Evolutionary conservation across 83 land plant genomes (phyloP).

Genomic region (Picea mariana): DNA sequence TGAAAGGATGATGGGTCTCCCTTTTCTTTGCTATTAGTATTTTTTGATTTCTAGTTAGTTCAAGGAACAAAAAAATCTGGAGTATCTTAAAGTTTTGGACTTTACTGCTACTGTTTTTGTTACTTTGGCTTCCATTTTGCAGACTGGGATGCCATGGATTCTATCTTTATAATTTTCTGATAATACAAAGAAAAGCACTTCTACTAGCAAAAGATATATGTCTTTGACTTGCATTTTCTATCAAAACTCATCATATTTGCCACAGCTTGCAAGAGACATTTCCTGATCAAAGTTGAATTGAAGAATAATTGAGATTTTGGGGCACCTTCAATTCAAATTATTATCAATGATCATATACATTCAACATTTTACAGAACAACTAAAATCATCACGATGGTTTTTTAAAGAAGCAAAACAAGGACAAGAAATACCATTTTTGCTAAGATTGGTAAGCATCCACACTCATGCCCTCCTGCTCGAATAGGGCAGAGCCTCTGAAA

Average conservation of each 20-base stretch:
- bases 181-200: too few species aligned
- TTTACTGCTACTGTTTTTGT: too few species aligned
- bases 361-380: background rate
- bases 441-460: slow-evolving; percentile 86
- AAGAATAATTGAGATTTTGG: too few species aligned
- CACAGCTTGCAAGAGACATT: background rate
- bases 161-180: too few species aligned
- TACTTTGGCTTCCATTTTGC: too few species aligned
- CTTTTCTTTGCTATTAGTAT: too few species aligned
- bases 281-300: background rate
- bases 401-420: background rate
- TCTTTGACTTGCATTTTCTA: background rate
- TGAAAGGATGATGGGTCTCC: too few species aligned
- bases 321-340: background rate
- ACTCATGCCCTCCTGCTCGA: slow-evolving; percentile 86
- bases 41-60: too few species aligned
- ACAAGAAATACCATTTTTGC: slow-evolving; percentile 63
- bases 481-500: slow-evolving; percentile 84
- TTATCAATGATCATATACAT: background rate
- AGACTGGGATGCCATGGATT: too few species aligned
- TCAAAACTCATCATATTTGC: background rate
- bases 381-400: background rate
- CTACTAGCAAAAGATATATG: too few species aligned
- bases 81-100: too few species aligned
- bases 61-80: too few species aligned